These are phyloP conservation scores for Clitopilus passeckerianus DNA, from an alignment of 768 basidiomycete genomes.

Conservation along the genomic window DNA sequence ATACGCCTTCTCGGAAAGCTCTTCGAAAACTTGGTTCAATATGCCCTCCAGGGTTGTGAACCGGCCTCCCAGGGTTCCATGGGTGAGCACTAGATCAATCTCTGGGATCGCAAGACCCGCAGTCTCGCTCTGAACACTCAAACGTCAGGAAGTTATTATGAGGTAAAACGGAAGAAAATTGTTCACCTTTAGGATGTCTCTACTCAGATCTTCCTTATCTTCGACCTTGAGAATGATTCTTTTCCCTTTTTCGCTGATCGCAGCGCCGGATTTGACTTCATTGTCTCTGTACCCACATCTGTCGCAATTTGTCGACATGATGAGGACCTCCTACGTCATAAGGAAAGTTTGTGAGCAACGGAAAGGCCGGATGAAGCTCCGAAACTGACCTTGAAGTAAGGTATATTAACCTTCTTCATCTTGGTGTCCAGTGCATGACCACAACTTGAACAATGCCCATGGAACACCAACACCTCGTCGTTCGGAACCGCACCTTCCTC, in stretches of 20 bases:
- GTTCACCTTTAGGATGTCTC: conserved; percentile 89
- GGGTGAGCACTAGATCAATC: conserved; percentile 86
- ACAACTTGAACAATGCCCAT: conserved; percentile 85
- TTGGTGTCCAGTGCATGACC: conserved; percentile 76
- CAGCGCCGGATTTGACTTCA: conserved; percentile 65
- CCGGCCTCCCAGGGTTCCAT: conserved; percentile 93
- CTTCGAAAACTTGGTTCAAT: conserved; percentile 90
- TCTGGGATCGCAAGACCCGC: conserved; percentile 89
- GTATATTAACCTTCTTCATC: conserved; percentile 96
- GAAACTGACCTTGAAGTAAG: conserved; percentile 84
- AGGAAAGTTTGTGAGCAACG: background rate
- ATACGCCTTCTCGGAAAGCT: conserved; percentile 86
- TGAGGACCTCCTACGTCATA: conserved; percentile 73
- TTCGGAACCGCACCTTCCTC: conserved; percentile 31
- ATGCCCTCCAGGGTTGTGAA: conserved; percentile 98
- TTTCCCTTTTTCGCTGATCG: conserved; percentile 81
- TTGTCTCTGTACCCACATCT: conserved; percentile 95
- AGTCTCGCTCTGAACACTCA: conserved; percentile 74
- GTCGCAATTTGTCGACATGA: conserved; percentile 98
- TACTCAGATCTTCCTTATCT: conserved; percentile 82
- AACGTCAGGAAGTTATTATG: background rate
- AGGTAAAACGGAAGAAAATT: background rate
- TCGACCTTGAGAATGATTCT: conserved; percentile 85
- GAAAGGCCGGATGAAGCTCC: background rate
- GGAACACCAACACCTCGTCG: conserved; percentile 89